Evolutionary conservation across 495 filamentous ascomycete genomes (phyloP), one percentile per base, ranked within the genome.

Genomic region (Tuber melanosporum): DNA sequence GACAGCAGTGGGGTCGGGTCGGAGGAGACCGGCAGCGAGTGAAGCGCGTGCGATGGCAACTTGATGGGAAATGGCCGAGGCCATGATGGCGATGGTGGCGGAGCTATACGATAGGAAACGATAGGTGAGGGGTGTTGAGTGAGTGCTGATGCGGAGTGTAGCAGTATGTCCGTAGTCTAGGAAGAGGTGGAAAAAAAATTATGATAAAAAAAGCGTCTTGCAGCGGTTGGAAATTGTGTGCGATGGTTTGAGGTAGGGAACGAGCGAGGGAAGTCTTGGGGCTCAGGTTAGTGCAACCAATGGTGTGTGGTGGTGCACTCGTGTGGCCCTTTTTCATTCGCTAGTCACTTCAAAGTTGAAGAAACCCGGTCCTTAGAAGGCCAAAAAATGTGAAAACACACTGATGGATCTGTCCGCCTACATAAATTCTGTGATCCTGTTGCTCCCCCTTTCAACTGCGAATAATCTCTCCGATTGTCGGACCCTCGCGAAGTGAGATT

Each of bases 21-120:
- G 89, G 45, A 96, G 87, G 20, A 97, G 89, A 22, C 89, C 88
- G 15, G 91, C 92, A 15, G 91, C 88, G 73, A 97, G 90, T 32
- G 93, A 91, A 26, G 92, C 92, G 85, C 93, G 95, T 75, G 93
- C 91, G 79, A 96, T 91, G 72, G 90, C 91, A 75, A 96, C 86
- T 84, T 92, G 89, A 83, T 92, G 91, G 26, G 79, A 75, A 52
- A 80, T 72, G 26, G 78, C 78, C 71, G 91, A 90, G 19, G 90
- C 88, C 92, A 93, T 94, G 66, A 72, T 41, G 71, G 72, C 22
- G 22, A 44, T 22, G 46, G 71, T 14, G 74, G 71, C 2, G 39
- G 43, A 15, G 36, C 41, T 45, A 6, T 32, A 20, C 20, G 20
- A 32, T 43, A 46, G 4, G 7, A 39, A 20, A 43, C 42, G 43